These are phyloP conservation scores for Annulohypoxylon truncatum DNA, from an alignment of 2,329 filamentous ascomycete species.

Conservation along the genomic window DNA sequence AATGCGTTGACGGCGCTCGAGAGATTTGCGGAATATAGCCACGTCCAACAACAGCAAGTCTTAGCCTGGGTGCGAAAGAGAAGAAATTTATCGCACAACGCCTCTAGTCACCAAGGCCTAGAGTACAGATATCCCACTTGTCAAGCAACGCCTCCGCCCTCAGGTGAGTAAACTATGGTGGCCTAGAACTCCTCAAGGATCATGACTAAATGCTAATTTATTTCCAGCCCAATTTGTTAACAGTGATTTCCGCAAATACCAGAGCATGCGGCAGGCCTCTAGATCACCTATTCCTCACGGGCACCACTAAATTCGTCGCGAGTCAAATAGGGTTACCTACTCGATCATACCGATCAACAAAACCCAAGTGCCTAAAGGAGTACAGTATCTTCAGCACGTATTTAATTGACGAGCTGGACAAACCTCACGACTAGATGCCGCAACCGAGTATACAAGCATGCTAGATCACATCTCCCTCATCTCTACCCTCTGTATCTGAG, in stretches of 20 bases:
- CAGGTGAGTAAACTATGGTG: constrained; percentile 19
- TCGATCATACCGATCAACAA: background rate
- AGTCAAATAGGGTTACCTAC: background rate
- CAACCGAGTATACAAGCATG: background rate
- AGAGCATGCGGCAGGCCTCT: constrained; percentile 32
- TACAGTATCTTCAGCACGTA: background rate
- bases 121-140: constrained; percentile 35
- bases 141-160: constrained; percentile 35
- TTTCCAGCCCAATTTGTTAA: constrained; percentile 30
- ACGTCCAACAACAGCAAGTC: constrained; percentile 44
- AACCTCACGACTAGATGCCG: background rate
- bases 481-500: background rate
- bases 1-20: constrained; percentile 44
- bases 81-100: constrained; percentile 29
- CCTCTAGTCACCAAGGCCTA: constrained; percentile 29
- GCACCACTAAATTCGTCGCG: constrained; percentile 5
- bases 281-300: constrained; percentile 29
- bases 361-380: background rate
- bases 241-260: constrained; percentile 34
- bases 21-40: constrained; percentile 40
- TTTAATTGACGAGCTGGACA: background rate
- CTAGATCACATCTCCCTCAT: background rate
- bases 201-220: constrained; percentile 8
- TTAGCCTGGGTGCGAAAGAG: constrained; percentile 43
- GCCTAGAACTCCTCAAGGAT: background rate